Percentiles rank a stretch among this genome's conserved stretches.
Conservation (phyloP, 495 filamentous ascomycete genomes). For the Cudoniella acicularis region DNA sequence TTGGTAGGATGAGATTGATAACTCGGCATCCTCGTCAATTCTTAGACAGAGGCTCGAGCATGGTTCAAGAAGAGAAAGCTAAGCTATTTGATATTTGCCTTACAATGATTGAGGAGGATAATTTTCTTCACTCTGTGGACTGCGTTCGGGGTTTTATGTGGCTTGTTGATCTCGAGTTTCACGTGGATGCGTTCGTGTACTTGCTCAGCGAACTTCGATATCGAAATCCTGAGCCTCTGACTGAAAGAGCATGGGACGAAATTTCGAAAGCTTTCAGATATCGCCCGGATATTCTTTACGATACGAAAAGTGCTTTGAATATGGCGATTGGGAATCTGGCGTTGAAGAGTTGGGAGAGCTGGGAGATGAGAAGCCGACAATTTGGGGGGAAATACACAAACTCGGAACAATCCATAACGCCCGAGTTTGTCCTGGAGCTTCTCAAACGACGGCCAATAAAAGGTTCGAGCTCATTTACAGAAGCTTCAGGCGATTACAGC, state of each 20-base stretch:
- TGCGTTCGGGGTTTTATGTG: conserved; percentile 40
- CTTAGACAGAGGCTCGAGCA: no score
- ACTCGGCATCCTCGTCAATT: no score
- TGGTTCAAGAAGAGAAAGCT: no score
- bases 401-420: no score
- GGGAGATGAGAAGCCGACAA: no score
- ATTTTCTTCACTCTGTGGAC: conserved; percentile 32
- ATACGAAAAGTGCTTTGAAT: conserved; percentile 33
- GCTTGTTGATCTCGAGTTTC: conserved; percentile 45
- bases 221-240: conserved; percentile 39
- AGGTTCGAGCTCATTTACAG: no score
- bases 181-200: conserved; percentile 47
- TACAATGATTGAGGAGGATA: conserved; percentile 38
- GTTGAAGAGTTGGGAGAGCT: conserved; percentile 43
- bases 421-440: no score
- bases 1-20: no score
- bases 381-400: no score
- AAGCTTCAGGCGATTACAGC: no score
- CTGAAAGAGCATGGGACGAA: conserved; percentile 46
- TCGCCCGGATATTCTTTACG: conserved; percentile 39
- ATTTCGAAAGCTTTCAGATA: conserved; percentile 34
- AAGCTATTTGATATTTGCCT: no score
- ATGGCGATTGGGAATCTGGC: conserved; percentile 33
- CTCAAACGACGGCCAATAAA: no score
- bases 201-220: conserved; percentile 46